phyloP scores from a whole-genome alignment of 805 yeast genomes.

The Priceomyces fermenticarens region DNA sequence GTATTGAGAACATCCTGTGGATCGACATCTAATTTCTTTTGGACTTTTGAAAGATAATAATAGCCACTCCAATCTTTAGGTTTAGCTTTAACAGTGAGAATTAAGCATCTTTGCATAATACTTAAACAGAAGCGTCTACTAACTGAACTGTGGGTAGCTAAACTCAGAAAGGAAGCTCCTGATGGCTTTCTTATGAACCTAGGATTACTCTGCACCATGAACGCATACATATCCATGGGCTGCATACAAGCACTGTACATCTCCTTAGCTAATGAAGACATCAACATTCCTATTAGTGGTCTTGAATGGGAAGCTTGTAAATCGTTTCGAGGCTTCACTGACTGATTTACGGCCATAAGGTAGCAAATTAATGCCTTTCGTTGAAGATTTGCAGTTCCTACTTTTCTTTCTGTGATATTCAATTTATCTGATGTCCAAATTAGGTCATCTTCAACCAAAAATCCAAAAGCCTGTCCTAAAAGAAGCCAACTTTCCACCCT shows the following conservation, averaged over 20 bases:
- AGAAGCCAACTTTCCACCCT: slow-evolving; percentile 86
- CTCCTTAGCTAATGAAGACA: slow-evolving; percentile 56
- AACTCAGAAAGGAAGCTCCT: slow-evolving; percentile 22
- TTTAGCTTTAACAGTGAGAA: slow-evolving; percentile 43
- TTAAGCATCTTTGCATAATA: slow-evolving; percentile 41
- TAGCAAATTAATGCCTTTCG: slow-evolving; percentile 70
- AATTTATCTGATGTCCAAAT: slow-evolving; percentile 90
- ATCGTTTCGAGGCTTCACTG: slow-evolving; percentile 11
- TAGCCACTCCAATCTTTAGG: slow-evolving; percentile 58
- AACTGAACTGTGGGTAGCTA: slow-evolving; percentile 19
- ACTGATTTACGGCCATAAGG: slow-evolving; percentile 62
- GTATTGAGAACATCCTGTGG: slow-evolving; percentile 36
- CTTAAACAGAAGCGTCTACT: slow-evolving; percentile 29
- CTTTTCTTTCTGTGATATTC: slow-evolving; percentile 58
- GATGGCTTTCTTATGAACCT: slow-evolving; percentile 24
- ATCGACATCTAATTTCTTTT: slow-evolving; percentile 43
- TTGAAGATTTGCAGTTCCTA: slow-evolving; percentile 60
- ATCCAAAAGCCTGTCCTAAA: slow-evolving; percentile 75
- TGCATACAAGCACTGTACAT: slow-evolving; percentile 56
- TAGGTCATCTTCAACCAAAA: slow-evolving; percentile 80
- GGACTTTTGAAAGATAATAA: slow-evolving; percentile 57
- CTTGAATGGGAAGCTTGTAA: slow-evolving; percentile 16
- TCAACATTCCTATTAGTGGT: slow-evolving; percentile 41
- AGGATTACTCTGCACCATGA: slow-evolving; percentile 40
- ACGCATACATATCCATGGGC: slow-evolving; percentile 66